These are phyloP conservation scores for Prunus davidiana DNA, from an alignment of 306 rosid species.

Conservation along the genomic window DNA sequence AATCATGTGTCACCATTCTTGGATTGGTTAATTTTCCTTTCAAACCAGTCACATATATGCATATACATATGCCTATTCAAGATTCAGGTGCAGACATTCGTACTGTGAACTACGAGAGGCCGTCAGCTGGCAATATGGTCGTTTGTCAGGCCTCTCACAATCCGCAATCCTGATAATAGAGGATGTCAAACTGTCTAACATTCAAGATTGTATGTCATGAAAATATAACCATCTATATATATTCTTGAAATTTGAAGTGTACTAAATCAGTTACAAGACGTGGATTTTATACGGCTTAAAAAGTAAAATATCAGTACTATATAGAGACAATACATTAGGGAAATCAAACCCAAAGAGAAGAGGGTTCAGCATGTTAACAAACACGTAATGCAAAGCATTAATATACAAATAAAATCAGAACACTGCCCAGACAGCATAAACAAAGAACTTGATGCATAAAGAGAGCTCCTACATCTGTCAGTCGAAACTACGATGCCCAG, in stretches of 20 bases:
- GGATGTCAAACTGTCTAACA: too few relatives aligned
- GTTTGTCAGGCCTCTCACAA: neutral
- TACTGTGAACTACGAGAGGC: neutral
- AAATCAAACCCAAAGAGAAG: constrained; percentile 28
- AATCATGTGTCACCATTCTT: neutral
- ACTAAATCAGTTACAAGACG: constrained; percentile 17
- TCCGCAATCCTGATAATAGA: neutral
- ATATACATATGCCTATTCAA: too few relatives aligned
- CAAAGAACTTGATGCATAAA: constrained; percentile 32
- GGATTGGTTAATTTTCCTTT: neutral
- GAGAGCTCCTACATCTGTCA: constrained; percentile 37
- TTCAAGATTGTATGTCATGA: neutral
- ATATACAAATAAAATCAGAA: constrained; percentile 53
- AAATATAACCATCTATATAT: neutral
- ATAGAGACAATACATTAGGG: constrained; percentile 28
- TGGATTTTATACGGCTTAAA: neutral
- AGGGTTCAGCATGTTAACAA: constrained; percentile 19
- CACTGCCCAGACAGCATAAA: constrained; percentile 27
- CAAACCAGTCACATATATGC: neutral
- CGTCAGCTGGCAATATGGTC: neutral
- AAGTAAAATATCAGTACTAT: constrained; percentile 8
- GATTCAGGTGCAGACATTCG: neutral
- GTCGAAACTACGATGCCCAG: constrained; percentile 27
- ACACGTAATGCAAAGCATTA: constrained; percentile 33
- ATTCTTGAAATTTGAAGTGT: neutral